Conservation (phyloP, 495 filamentous ascomycete species). For the Trypethelium eluteriae region DNA sequence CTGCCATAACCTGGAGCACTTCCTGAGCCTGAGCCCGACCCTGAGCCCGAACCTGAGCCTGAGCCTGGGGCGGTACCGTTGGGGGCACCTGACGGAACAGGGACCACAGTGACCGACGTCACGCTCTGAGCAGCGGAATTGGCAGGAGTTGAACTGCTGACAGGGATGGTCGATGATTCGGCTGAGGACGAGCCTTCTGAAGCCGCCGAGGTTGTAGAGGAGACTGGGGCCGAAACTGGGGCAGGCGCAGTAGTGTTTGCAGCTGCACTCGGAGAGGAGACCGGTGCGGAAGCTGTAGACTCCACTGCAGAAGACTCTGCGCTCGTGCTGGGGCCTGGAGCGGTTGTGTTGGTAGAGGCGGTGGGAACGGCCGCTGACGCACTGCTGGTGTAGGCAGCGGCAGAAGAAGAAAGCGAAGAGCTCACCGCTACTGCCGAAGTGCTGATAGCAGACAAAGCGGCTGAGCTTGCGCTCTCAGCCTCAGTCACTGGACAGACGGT, state of each 20-base stretch:
- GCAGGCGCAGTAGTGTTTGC: conserved; percentile 1
- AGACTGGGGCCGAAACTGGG: not conserved
- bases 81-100: conserved; percentile 12
- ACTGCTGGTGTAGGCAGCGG: not conserved
- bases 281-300: not conserved
- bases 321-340: not conserved
- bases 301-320: conserved; percentile 7
- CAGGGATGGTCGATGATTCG: not conserved
- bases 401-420: conserved; percentile 2
- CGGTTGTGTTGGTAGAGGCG: not conserved
- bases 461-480: conserved; percentile 17
- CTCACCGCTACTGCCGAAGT: not conserved
- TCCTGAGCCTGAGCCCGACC: too few relatives aligned
- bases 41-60: too few relatives aligned
- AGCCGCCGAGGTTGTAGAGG: not conserved
- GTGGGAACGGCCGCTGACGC: not conserved
- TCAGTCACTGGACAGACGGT: conserved; percentile 26
- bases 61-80: not conserved
- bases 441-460: conserved; percentile 6
- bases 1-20: conserved; percentile 10
- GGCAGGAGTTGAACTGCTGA: not conserved
- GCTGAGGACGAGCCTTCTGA: not conserved
- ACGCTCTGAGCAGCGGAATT: not conserved
- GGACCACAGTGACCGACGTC: conserved; percentile 7
- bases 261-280: not conserved